A percentile compares a stretch with the other conserved stretches of the same genome.
phyloP scores from a whole-genome alignment of 1,284 basidiomycete genomes.

The Austroboletus sp. region DNA sequence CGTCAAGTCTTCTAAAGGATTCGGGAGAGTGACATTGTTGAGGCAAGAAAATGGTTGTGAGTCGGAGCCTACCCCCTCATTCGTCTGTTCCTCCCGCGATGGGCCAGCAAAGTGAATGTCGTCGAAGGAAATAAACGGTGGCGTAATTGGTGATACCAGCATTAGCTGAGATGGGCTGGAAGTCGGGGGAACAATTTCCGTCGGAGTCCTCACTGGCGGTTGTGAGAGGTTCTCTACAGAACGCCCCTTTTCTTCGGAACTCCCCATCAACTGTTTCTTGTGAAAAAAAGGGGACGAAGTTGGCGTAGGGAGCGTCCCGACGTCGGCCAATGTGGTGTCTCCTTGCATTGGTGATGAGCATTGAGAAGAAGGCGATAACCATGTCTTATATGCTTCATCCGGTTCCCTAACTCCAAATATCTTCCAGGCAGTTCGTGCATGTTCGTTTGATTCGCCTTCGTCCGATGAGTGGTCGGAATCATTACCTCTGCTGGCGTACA shows the following conservation, averaged over 20 bases:
- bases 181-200: slow-evolving; percentile 2
- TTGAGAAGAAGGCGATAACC: slow-evolving; percentile 20
- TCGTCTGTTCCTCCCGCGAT: not conserved
- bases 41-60: slow-evolving; percentile 16
- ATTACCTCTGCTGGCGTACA: slow-evolving; percentile 15
- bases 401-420: slow-evolving; percentile 39
- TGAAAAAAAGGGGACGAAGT: slow-evolving; percentile 22
- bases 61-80: not conserved
- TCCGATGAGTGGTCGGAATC: slow-evolving; percentile 42
- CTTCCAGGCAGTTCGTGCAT: slow-evolving; percentile 44
- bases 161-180: not conserved
- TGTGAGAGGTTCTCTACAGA: slow-evolving; percentile 1
- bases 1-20: not conserved
- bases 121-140: slow-evolving; percentile 12
- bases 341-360: not conserved
- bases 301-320: slow-evolving; percentile 22
- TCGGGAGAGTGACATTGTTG: slow-evolving; percentile 11
- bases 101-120: not conserved
- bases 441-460: slow-evolving; percentile 41
- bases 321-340: not conserved
- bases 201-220: not conserved
- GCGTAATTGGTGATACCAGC: slow-evolving; percentile 8
- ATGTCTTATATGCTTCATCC: slow-evolving; percentile 5
- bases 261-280: not conserved
- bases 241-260: slow-evolving; percentile 6